Conservation (phyloP, 345 rosid genomes). For the Salix arbutifolia region DNA sequence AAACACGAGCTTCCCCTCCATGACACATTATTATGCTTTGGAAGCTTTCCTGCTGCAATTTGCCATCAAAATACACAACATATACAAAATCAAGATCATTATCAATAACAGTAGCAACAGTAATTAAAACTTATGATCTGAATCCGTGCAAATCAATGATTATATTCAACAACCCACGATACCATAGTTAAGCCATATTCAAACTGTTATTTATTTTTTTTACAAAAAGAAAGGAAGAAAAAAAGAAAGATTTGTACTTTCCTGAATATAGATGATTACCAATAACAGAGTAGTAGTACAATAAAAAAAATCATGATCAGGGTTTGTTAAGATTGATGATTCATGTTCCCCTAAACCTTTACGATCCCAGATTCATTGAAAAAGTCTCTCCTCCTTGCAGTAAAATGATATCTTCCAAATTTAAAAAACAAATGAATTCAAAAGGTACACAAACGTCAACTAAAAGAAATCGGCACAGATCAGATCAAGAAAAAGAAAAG, state of each 20-base stretch:
- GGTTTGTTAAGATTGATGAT: not conserved
- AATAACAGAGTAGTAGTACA: not conserved
- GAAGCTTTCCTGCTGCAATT: conserved; percentile 73
- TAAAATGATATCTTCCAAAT: not conserved
- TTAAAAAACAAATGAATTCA: not conserved
- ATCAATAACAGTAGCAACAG: not conserved
- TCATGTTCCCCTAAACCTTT: not conserved
- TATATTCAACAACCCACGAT: not conserved
- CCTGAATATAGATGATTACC: not conserved
- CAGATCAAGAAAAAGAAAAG: not conserved
- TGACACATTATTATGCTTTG: conserved; percentile 85
- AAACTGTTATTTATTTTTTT: not conserved
- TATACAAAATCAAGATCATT: not conserved
- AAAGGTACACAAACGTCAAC: not conserved
- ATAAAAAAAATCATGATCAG: not conserved
- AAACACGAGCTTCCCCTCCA: conserved; percentile 91
- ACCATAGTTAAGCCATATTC: not conserved
- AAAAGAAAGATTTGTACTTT: not conserved
- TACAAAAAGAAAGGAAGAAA: not conserved
- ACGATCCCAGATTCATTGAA: not conserved
- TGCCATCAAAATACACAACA: not conserved
- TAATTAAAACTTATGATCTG: not conserved
- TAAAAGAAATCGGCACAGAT: not conserved
- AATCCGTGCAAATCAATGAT: not conserved
- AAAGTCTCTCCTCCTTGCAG: not conserved